Evolutionary conservation across 2,329 filamentous ascomycete species (phyloP).

Genomic region (Phyllosticta capitalensis): DNA sequence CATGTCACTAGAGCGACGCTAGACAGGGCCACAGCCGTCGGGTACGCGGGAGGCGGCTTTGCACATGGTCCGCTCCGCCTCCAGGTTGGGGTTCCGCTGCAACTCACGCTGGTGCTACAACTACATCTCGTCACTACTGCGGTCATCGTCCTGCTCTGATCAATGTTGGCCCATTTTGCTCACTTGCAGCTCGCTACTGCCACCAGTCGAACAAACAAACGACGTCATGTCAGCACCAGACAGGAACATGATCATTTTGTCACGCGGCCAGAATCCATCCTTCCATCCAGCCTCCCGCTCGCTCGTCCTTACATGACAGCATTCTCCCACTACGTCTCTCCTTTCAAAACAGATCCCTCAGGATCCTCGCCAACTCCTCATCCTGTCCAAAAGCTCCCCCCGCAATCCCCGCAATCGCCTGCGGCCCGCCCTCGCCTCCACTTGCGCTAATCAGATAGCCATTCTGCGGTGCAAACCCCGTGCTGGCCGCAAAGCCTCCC

Average conservation of each 20-base stretch:
- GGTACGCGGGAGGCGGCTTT: background rate
- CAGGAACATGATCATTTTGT: background rate
- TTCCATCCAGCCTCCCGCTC: background rate
- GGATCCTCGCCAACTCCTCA: conserved; percentile 49
- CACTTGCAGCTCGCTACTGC: background rate
- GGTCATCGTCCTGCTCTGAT: background rate
- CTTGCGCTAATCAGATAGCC: conserved; percentile 29
- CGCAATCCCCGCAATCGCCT: conserved; percentile 15
- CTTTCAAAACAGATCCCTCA: conserved; percentile 48
- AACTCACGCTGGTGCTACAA: background rate
- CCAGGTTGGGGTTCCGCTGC: background rate
- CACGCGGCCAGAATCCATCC: background rate
- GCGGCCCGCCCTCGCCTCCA: conserved; percentile 28
- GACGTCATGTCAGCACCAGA: background rate
- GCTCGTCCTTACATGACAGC: background rate
- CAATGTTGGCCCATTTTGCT: background rate
- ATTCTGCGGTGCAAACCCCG: conserved; percentile 9
- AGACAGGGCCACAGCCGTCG: background rate
- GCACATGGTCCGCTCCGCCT: background rate
- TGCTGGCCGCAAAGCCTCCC: conserved; percentile 35
- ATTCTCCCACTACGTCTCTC: background rate
- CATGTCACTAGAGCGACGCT: background rate
- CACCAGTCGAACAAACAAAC: background rate
- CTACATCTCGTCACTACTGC: background rate
- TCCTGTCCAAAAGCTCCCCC: conserved; percentile 43